Evolutionary conservation across 2,329 filamentous ascomycete species (phyloP), one percentile per base, ranked within the genome.

Genomic region (Fusarium nanum): DNA sequence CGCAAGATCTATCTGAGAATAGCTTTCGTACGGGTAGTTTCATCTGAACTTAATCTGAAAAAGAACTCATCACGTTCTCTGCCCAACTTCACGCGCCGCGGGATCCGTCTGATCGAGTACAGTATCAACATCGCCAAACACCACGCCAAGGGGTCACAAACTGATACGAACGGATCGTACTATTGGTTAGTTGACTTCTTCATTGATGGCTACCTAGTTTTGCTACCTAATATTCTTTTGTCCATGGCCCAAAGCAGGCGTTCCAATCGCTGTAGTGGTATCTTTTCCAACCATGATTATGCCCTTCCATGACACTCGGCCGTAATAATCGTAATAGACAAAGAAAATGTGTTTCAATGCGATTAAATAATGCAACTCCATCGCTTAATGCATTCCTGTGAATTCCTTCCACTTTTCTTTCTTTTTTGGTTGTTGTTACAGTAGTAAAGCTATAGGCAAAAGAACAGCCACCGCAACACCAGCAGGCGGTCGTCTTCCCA

Each of bases 371-470:
- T 73, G 28, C 56, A 71, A 71, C 50, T 49, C 56, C 50, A 48
- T 12, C 64, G 56, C 64, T 69, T 30, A 54, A 71, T 62, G 56
- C 53, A 69, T 56, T 40, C 42, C 41, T 41, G 14, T 25, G 40
- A 34, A 4, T 20, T 27, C 4, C 13, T n/a, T 10, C 20, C 12
- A 13, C 37, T 49, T 14, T 56, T 25, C 20, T 32, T 7, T 6
- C 22, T n/a, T 52, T n/a, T 25, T 25, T 55, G 34, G 18, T 20
- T 44, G 41, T 23, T 30, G 30, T 54, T 52, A 71, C 25, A 71
- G 25, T 23, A 71, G 32, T 18, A 73, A 41, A 41, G 52, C 70
- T n/a, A 72, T 56, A 8, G 70, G 63, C 23, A 72, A 22, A 16
- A 72, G 53, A 4, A 72, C 8, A 28, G 47, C 67, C 28, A 72